Base-by-base conservation (phyloP, 1,284 basidiomycete species). In the Trichosporon coremiiforme region DNA sequence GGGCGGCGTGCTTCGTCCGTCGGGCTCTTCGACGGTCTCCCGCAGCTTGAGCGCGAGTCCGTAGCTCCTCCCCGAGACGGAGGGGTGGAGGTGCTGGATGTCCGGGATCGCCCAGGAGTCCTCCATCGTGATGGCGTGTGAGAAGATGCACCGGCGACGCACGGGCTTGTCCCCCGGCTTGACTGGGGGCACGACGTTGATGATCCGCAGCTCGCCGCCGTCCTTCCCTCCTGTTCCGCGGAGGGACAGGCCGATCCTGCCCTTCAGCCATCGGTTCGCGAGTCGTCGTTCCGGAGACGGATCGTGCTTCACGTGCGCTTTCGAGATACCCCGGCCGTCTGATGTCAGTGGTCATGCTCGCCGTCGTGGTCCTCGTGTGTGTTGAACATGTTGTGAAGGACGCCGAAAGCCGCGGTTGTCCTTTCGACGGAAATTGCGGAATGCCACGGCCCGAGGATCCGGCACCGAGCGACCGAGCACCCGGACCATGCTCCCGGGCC, bases 81-180 rank as follows among this genome's bases (percentile, higher is more conserved):
- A 73, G 5, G 65, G 47, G 66, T 73, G 74, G 12, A 75, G 20
- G 15, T 65, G 67, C 66, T 75, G 74, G 13, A 75, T 57, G n/a
- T 71, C 72, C 36, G 68, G 38, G 13, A 70, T 66, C 15, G 64
- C 17, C 68, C 70, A 70, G 3, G 64, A 63, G 4, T 55, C 38
- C 9, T 66, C 66, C 13, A 60, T 66, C 6, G 50, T 65, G 10
- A 68, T 17, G 0, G 64, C n/a, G 1, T 68, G 35, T 4, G 62
- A 47, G 65, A 71, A 71, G 36, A 53, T 47, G 41, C 64, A 13
- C n/a, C 47, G 47, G 17, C 67, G 67, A 65, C 70, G 64, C n/a
- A 9, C 20, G 31, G 55, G 55, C 55, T 31, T 33, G 31, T 60
- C 55, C 8, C 55, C 31, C 13, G 13, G 55, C 55, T 33, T 31